phyloP scores from a whole-genome alignment of 192 early-diverging fungal genomes.

The Backusella parvicylindrica region DNA sequence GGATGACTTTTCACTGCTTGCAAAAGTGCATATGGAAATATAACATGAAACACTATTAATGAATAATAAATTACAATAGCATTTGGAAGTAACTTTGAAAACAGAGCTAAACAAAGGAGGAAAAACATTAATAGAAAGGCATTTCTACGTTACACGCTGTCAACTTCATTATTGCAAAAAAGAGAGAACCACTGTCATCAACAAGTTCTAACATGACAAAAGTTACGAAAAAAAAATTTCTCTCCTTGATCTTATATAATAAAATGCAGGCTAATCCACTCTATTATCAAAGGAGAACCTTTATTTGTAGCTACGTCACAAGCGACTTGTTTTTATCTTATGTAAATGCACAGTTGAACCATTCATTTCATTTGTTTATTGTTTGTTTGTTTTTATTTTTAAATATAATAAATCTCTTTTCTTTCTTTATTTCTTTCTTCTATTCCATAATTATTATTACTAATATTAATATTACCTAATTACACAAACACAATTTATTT shows the following conservation, averaged over 20 bases:
- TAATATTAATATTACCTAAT: neutral
- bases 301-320: constrained; percentile 1
- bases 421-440: neutral
- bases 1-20: no score
- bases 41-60: no score
- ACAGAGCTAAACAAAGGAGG: neutral
- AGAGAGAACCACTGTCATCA: no score
- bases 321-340: neutral
- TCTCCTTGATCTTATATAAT: neutral
- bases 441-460: neutral
- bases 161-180: neutral
- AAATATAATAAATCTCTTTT: neutral
- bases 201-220: neutral
- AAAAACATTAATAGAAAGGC: no score
- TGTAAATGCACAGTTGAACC: neutral
- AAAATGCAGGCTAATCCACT: neutral
- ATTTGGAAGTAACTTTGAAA: neutral
- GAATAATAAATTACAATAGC: neutral
- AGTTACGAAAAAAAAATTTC: neutral
- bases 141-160: neutral
- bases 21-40: no score
- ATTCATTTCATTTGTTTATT: constrained; percentile 1
- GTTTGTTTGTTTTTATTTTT: neutral
- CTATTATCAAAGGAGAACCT: neutral
- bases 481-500: neutral